Evolutionary conservation across 176 grass and related monocot genomes (phyloP).

Genomic region (Chrysopogon serrulatus): DNA sequence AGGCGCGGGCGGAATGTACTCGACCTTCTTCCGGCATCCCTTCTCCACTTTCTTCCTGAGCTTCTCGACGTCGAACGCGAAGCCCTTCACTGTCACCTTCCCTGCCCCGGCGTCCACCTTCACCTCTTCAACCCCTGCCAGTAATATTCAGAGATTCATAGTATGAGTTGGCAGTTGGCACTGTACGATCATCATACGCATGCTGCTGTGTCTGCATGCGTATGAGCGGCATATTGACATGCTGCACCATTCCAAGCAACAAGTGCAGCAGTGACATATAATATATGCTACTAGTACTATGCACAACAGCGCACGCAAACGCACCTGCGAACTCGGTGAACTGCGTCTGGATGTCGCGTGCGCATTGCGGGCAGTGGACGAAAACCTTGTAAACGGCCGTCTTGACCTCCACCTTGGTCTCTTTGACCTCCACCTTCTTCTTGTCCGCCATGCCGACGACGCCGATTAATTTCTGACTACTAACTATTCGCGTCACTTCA

Average conservation of each 20-base stretch:
- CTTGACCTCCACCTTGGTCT: constrained; percentile 36
- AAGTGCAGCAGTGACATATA: neutral
- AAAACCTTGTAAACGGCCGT: constrained; percentile 67
- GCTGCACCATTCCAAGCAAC: too few species aligned
- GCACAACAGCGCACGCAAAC: neutral
- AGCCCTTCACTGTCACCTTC: constrained; percentile 65
- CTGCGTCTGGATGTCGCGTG: constrained; percentile 37
- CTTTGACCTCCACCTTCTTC: constrained; percentile 8
- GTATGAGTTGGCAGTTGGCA: neutral
- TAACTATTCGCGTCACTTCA: neutral
- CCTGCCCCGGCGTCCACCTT: constrained; percentile 46
- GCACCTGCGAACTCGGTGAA: constrained; percentile 57
- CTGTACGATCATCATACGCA: neutral
- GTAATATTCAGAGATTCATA: neutral
- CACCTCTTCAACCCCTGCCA: constrained; percentile 75
- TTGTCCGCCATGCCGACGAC: neutral
- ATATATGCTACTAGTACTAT: too few species aligned
- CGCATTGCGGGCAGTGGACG: constrained; percentile 74
- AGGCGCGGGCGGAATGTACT: constrained; percentile 51
- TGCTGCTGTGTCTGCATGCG: neutral
- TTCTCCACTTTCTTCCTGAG: constrained; percentile 53
- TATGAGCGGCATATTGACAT: neutral
- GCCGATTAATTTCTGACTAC: neutral
- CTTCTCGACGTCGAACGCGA: constrained; percentile 56
- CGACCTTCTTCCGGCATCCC: constrained; percentile 55